Base-by-base conservation (phyloP, 2,329 filamentous ascomycete genomes). In the Tolypocladium endophyticum region DNA sequence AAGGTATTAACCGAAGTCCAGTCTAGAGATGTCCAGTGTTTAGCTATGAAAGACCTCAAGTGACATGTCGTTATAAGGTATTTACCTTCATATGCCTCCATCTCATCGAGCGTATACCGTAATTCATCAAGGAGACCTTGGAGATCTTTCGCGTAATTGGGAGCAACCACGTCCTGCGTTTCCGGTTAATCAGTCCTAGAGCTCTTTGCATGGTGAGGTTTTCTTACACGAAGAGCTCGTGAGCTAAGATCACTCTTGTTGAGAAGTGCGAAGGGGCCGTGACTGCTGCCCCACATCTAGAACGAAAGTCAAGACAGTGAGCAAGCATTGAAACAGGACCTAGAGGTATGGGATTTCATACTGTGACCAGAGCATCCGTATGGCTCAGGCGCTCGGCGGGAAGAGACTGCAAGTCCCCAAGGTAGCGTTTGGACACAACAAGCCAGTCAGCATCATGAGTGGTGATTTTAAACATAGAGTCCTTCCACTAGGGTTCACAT, bases 201-300 rank as follows among this genome's bases (percentile, higher is more conserved):
- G 18, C 3, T 18, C 2, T 6, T 20, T 3, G 4, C 5, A 7
- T 2, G 18, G 2, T 4, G 4, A 8, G 1, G 38, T 20, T 18
- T 41, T 18, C 38, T 20, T 41, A 41, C 38, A 7, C 38, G 38
- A 16, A 41, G 38, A 20, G 38, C 14, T 41, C 38, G 38, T 41
- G 38, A 41, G 16, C 38, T 20, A 20, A 41, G 38, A 41, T 41
- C 38, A 16, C 38, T 41, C 38, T 41, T 41, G 38, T 41, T 41
- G 5, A 41, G 38, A 20, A 41, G 38, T 20, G 38, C 38, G 20
- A 41, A 41, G 8, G 38, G 38, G 18, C 38, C 38, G 38, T 41
- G 16, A 41, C 38, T 41, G 16, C 38, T 41, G 16, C 38, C 38
- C 38, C 38, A 41, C 38, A 41, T 41, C 38, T 41, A 20, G 38